phyloP scores from a whole-genome alignment of 2,329 filamentous ascomycete genomes.

The Madurella mycetomatis region DNA sequence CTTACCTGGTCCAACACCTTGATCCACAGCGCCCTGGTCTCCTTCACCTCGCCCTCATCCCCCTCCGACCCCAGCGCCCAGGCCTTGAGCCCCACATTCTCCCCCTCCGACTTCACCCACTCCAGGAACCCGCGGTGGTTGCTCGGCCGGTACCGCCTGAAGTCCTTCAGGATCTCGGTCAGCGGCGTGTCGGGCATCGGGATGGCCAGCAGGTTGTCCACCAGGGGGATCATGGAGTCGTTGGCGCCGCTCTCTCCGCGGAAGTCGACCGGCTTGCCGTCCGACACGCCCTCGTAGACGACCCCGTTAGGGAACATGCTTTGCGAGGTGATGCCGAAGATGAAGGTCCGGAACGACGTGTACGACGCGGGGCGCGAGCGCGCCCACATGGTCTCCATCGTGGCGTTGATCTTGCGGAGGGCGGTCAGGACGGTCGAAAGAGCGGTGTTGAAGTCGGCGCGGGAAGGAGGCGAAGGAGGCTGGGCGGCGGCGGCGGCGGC shows the following conservation, averaged over 20 bases:
- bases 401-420: slow-evolving; percentile 66
- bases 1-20: slow-evolving; percentile 68
- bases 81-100: slow-evolving; percentile 72
- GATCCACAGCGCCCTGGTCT: slow-evolving; percentile 67
- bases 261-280: slow-evolving; percentile 68
- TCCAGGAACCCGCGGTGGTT: slow-evolving; percentile 84
- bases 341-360: slow-evolving; percentile 89
- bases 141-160: slow-evolving; percentile 81
- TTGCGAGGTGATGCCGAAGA: slow-evolving; percentile 91
- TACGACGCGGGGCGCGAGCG: slow-evolving; percentile 81
- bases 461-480: slow-evolving; percentile 34
- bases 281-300: slow-evolving; percentile 72
- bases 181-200: slow-evolving; percentile 85
- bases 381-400: slow-evolving; percentile 90
- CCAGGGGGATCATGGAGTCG: slow-evolving; percentile 87
- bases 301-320: slow-evolving; percentile 93
- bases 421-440: slow-evolving; percentile 58
- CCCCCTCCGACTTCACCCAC: slow-evolving; percentile 55
- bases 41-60: slow-evolving; percentile 83
- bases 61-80: slow-evolving; percentile 82
- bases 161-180: slow-evolving; percentile 82
- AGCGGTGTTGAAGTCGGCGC: slow-evolving; percentile 60
- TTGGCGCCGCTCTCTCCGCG: slow-evolving; percentile 91
- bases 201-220: slow-evolving; percentile 82
- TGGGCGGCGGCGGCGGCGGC: slow-evolving; percentile 14